Percentiles rank a stretch among this genome's conserved stretches.
phyloP scores from a whole-genome alignment of 2,329 filamentous ascomycete genomes.

The Madurella fahalii region DNA sequence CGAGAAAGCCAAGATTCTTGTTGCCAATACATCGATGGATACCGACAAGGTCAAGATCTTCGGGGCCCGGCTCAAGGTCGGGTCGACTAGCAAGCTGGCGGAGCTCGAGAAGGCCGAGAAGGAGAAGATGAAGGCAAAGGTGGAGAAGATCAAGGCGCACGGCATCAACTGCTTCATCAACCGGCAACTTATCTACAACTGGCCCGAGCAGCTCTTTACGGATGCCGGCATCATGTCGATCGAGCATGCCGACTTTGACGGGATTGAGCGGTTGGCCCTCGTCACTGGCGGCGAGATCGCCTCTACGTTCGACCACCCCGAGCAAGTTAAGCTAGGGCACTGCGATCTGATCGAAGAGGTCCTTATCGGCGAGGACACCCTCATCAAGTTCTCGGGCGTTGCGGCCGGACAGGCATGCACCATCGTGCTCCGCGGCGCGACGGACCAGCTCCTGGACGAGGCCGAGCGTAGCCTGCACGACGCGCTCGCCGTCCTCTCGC shows the following conservation, averaged over 20 bases:
- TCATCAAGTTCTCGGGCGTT: conserved; percentile 96
- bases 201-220: conserved; percentile 97
- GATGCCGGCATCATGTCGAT: conserved; percentile 98
- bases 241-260: conserved; percentile 98
- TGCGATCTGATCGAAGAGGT: conserved; percentile 97
- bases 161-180: conserved; percentile 99
- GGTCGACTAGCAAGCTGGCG: conserved; percentile 93
- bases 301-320: conserved; percentile 96
- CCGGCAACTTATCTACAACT: conserved; percentile 99
- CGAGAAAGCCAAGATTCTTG: conserved; percentile 96
- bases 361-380: conserved; percentile 94
- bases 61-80: conserved; percentile 92
- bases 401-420: conserved; percentile 93
- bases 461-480: conserved; percentile 95
- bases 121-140: conserved; percentile 99
- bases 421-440: conserved; percentile 91
- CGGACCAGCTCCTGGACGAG: conserved; percentile 94
- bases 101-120: conserved; percentile 97
- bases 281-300: conserved; percentile 97
- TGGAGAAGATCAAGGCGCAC: conserved; percentile 97
- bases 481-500: conserved; percentile 89
- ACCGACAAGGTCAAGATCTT: conserved; percentile 99
- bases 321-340: conserved; percentile 91
- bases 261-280: conserved; percentile 88
- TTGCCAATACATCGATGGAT: conserved; percentile 98